Evolutionary conservation across 2,329 filamentous ascomycete genomes (phyloP), one percentile per base, ranked within the genome.

Genomic region (Thermothelomyces thermophilus): DNA sequence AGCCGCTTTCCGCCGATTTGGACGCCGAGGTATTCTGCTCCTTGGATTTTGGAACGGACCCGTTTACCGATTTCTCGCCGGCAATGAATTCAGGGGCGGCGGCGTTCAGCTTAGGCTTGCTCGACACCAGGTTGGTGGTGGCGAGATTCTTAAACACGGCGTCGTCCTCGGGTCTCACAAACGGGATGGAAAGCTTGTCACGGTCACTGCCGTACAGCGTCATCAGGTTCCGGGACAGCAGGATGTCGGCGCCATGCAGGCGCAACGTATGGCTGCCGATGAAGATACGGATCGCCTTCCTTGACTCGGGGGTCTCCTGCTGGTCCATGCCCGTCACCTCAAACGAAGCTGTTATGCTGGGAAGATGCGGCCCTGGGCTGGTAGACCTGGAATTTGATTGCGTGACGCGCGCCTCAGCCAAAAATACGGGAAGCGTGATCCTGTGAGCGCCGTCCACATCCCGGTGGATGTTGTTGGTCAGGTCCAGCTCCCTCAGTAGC

Each of bases 201-300:
- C 86, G 80, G 51, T 95, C 88, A 62, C 89, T 86, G 59, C 94
- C 88, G 58, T 90, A 90, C 24, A 97, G 73, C 0, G 86, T 86
- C 73, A 98, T 81, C 56, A 86, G 85, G 62, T 95, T 95, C 57
- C 90, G 87, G 0, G 93, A 97, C 60, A 98, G 88, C 19, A 97
- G 71, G 10, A 98, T 77, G 64, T 97, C 93, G 20, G 89, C 91
- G 57, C 87, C 95, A 63, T 95, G 88, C 9, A 85, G 77, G 55
- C 90, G 81, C 50, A 98, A 74, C 13, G 88, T 80, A 66, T 97
- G 91, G 62, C 89, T 95, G 34, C 93, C 91, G 51, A 98, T 74
- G 63, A 95, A 90, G 45, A 96, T 85, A 57, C 90, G 86, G 50
- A 97, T 87, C 9, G 74, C 71, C 63, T 82, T 86, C 34, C 77